Percentiles rank a stretch among this genome's conserved stretches.
phyloP scores from a whole-genome alignment of 2,329 filamentous ascomycete genomes.

The Orbilia blumenaviensis region DNA sequence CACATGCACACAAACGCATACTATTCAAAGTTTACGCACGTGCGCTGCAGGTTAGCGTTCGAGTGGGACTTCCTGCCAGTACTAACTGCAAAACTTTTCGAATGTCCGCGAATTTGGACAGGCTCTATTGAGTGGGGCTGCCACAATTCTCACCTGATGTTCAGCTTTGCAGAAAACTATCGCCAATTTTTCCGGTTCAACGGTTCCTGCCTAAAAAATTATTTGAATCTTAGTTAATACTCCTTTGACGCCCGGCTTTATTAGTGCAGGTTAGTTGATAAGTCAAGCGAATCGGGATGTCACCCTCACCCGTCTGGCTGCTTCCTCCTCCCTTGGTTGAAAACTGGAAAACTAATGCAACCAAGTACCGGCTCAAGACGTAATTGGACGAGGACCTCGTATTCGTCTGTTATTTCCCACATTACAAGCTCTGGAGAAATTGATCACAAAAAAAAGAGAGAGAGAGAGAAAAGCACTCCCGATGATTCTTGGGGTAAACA shows the following conservation, averaged over 20 bases:
- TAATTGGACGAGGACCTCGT: conserved; percentile 52
- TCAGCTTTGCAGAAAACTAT: conserved; percentile 30
- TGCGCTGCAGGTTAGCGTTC: conserved; percentile 15
- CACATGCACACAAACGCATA: conserved; percentile 40
- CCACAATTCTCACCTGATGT: conserved; percentile 47
- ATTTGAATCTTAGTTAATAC: conserved; percentile 27
- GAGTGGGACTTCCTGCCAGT: conserved; percentile 17
- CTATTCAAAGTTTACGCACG: conserved; percentile 50
- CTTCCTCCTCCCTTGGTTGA: conserved; percentile 51
- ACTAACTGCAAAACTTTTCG: conserved; percentile 34
- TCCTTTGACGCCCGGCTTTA: conserved; percentile 53
- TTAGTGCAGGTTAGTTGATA: conserved; percentile 46
- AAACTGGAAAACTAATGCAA: conserved; percentile 41
- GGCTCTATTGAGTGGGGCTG: conserved; percentile 17
- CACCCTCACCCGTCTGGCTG: conserved; percentile 52
- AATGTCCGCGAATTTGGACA: neutral
- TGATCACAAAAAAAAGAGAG: conserved; percentile 30
- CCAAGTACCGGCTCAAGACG: conserved; percentile 49
- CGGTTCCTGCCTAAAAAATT: conserved; percentile 43
- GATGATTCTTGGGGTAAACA: conserved; percentile 26
- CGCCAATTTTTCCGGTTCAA: conserved; percentile 45
- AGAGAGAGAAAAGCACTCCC: conserved; percentile 4
- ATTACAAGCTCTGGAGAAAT: conserved; percentile 33
- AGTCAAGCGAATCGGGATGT: conserved; percentile 54
- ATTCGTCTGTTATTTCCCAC: conserved; percentile 54